phyloP scores from a whole-genome alignment of 129 eudicot species.

The Sambucus nigra region DNA sequence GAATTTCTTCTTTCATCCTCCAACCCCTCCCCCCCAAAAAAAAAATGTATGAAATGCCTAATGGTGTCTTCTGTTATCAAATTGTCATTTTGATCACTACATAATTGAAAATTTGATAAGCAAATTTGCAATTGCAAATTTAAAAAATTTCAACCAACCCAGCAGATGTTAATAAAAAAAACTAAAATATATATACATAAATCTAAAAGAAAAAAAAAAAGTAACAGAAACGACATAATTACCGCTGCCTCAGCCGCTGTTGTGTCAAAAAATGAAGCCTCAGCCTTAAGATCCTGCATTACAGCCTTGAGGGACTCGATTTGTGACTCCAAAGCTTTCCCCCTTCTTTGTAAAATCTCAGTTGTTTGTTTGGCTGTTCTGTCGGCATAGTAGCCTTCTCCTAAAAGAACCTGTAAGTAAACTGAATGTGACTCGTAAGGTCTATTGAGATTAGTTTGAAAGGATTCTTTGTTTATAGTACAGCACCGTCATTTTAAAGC shows the following conservation, averaged over 20 bases:
- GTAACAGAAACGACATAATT: conserved; percentile 14
- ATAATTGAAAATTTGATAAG: neutral
- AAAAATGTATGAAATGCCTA: too few species aligned
- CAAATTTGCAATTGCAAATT: neutral
- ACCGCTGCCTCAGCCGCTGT: conserved; percentile 82
- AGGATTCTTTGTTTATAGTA: conserved; percentile 1
- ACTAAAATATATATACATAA: too few species aligned
- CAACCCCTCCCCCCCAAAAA: too few species aligned
- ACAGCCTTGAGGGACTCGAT: conserved; percentile 60
- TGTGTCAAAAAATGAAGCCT: conserved; percentile 71
- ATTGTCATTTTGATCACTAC: too few species aligned
- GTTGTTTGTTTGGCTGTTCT: conserved; percentile 86
- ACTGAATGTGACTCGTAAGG: conserved; percentile 9
- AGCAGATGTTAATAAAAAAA: too few species aligned
- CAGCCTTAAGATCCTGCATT: conserved; percentile 63
- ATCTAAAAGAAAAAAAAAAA: too few species aligned
- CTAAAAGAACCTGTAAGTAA: conserved; percentile 63
- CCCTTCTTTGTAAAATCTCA: conserved; percentile 87
- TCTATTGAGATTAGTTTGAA: conserved; percentile 6
- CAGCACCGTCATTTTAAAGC: neutral
- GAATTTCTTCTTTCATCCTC: too few species aligned
- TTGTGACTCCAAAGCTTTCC: conserved; percentile 55
- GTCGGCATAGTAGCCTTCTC: conserved; percentile 81
- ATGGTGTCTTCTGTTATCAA: too few species aligned
- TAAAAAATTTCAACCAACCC: neutral